phyloP scores from a whole-genome alignment of 306 rosid species.

The Lathyrus sativus region DNA sequence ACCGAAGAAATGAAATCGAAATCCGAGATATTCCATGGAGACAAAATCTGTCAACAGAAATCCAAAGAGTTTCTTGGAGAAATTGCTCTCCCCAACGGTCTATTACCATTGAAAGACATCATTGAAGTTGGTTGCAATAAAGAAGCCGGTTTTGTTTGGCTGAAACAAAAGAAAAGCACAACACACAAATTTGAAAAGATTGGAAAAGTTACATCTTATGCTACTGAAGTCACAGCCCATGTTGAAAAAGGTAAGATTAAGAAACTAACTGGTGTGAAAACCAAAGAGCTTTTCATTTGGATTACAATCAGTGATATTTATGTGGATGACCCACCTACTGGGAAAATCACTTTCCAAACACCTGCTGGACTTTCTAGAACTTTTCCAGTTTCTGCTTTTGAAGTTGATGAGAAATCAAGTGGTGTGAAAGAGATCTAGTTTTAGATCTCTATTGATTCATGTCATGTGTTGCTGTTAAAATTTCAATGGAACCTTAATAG shows the following conservation, averaged over 20 bases:
- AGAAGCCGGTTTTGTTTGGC: slow-evolving; percentile 79
- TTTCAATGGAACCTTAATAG: background rate
- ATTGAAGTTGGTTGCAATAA: slow-evolving; percentile 71
- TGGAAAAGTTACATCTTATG: slow-evolving; percentile 64
- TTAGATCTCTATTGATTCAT: background rate
- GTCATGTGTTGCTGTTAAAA: too few species aligned
- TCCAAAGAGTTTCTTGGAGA: slow-evolving; percentile 61
- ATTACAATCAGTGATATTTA: slow-evolving; percentile 63
- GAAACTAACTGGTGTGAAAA: slow-evolving; percentile 79
- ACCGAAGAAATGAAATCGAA: slow-evolving; percentile 55
- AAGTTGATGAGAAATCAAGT: slow-evolving; percentile 39
- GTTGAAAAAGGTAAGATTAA: slow-evolving; percentile 63
- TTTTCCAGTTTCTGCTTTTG: slow-evolving; percentile 66
- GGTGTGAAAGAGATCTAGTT: slow-evolving; percentile 3
- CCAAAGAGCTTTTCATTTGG: slow-evolving; percentile 92
- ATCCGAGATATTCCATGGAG: slow-evolving; percentile 74
- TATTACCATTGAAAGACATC: slow-evolving; percentile 70
- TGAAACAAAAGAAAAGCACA: slow-evolving; percentile 63
- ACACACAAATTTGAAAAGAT: slow-evolving; percentile 84
- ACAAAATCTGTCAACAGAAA: slow-evolving; percentile 62
- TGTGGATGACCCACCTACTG: slow-evolving; percentile 67
- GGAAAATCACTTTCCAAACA: slow-evolving; percentile 70
- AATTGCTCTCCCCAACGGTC: slow-evolving; percentile 67
- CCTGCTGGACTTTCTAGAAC: slow-evolving; percentile 65
- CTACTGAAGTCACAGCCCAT: slow-evolving; percentile 66